Percentiles rank a stretch among this genome's conserved stretches.
Conservation (phyloP, 2,329 filamentous ascomycete genomes). For the Aplosporella prunicola region DNA sequence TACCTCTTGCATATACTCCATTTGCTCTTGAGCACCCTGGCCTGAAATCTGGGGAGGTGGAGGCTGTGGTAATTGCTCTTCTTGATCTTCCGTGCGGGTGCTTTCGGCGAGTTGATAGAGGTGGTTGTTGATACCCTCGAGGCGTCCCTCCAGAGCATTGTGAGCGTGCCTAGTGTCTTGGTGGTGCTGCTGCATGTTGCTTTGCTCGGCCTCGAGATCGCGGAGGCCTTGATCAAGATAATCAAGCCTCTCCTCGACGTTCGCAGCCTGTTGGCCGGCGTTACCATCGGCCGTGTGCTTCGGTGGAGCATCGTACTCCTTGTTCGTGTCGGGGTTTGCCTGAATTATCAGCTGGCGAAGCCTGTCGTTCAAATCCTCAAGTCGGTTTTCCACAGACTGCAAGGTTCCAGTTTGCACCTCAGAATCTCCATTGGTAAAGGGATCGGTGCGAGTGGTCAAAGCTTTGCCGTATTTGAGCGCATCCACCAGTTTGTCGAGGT, state of each 20-base stretch:
- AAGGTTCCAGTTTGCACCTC: conserved; percentile 13
- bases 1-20: conserved; percentile 56
- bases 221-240: conserved; percentile 61
- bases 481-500: conserved; percentile 43
- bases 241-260: conserved; percentile 50
- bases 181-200: conserved; percentile 15
- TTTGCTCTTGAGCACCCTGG: conserved; percentile 54
- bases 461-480: conserved; percentile 25
- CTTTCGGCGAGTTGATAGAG: conserved; percentile 41
- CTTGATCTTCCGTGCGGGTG: conserved; percentile 42
- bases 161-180: conserved; percentile 18
- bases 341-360: conserved; percentile 58
- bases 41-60: conserved; percentile 50
- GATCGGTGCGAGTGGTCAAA: conserved; percentile 15
- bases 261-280: conserved; percentile 13
- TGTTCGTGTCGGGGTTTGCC: conserved; percentile 44
- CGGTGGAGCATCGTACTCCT: conserved; percentile 24
- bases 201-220: conserved; percentile 51
- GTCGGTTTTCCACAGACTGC: conserved; percentile 46
- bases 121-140: conserved; percentile 49
- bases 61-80: conserved; percentile 33
- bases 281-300: conserved; percentile 15
- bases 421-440: conserved; percentile 15
- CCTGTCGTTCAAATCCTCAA: conserved; percentile 59
- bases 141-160: conserved; percentile 30